Conservation (phyloP, 148 eudicot species). For the Heliosperma pusillum region DNA sequence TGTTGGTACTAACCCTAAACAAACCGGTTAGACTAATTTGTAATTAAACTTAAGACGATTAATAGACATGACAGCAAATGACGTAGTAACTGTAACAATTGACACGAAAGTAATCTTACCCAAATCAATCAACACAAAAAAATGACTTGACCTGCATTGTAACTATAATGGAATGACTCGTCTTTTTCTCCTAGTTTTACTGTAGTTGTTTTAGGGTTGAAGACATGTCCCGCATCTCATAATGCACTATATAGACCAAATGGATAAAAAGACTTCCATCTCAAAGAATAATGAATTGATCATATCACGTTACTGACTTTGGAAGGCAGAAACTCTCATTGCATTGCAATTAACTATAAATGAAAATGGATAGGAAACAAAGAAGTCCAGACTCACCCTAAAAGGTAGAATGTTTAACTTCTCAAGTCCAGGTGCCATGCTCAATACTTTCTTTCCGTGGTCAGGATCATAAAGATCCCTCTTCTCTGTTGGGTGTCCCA, state of each 20-base stretch:
- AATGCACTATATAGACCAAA: neutral
- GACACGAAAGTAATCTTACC: neutral
- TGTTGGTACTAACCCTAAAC: too few species aligned
- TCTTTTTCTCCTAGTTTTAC: neutral
- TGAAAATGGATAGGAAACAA: neutral
- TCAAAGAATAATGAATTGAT: neutral
- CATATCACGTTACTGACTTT: neutral
- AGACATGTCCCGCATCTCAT: neutral
- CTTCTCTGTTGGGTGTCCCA: slow-evolving; percentile 80
- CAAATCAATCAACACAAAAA: too few species aligned
- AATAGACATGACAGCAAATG: too few species aligned
- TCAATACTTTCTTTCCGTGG: slow-evolving; percentile 83
- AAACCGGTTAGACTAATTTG: neutral
- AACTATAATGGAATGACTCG: neutral
- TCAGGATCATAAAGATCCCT: slow-evolving; percentile 89
- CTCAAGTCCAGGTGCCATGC: slow-evolving; percentile 90
- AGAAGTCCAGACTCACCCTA: slow-evolving; percentile 40
- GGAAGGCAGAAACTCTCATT: neutral
- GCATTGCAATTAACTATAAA: neutral
- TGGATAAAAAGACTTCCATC: neutral
- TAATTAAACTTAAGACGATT: neutral
- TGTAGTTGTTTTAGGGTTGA: neutral
- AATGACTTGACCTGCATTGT: neutral
- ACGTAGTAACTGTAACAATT: too few species aligned
- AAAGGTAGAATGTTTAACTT: slow-evolving; percentile 79